Evolutionary conservation across 116 monocot genomes (phyloP), one percentile per base, ranked within the genome.

Genomic region (Zostera marina): DNA sequence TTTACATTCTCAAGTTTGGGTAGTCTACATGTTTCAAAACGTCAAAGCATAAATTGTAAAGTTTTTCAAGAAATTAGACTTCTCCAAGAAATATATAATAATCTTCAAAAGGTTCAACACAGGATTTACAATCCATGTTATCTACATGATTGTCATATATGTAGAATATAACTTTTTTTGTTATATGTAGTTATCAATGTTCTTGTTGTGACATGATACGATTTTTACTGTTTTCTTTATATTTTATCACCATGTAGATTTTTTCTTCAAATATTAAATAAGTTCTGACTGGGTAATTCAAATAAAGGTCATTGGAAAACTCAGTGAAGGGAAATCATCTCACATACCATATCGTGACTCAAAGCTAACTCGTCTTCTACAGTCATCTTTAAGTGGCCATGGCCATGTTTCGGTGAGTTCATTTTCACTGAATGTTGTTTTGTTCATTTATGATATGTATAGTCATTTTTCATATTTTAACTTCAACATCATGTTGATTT

Each of bases 271-370:
- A 32, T 8, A n/a, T 40, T 24, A 20, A 56, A n/a, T n/a, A 7
- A 56, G 15, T 32, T 56, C 32, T 39, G 39, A 56, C 20, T 7
- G 9, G 10, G 19, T 51, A 51, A 19, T 21, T 58, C 20, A 13
- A 41, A 25, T 65, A 55, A 72, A 96, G 96, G 96, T 96, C 42
- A 96, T 96, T 69, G 96, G 96, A 61, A 96, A 96, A 54, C 78
- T 96, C 5, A 96, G 96, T 67, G 96, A 96, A 73, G 85, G 96
- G 20, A 96, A 76, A 66, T 89, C 96, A 56, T 80, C 82, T 68
- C 96, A 89, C 81, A 65, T 96, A 62, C 96, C 96, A 42, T 96
- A 96, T 51, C 81, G 96, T 69, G 96, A 96, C 70, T 96, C 96
- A 14, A 96, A 96, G 66, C 68, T 96, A 54, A 96, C 96, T 66